Base-by-base conservation (phyloP, 2,329 filamentous ascomycete genomes). In the Elsinoe perseae region DNA sequence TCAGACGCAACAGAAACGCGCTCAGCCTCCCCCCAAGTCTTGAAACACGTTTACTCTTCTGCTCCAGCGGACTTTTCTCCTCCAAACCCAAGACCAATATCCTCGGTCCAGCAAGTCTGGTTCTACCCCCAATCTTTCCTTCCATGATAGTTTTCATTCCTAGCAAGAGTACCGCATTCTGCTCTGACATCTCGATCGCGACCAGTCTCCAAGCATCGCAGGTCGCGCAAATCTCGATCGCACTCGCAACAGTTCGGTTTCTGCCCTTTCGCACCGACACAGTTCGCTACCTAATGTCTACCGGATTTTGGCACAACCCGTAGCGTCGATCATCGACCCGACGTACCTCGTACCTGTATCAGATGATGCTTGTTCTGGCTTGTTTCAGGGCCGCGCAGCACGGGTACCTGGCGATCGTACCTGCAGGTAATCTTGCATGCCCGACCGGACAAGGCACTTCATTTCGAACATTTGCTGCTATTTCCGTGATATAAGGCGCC, bases 361-460 rank as follows among this genome's bases (percentile, higher is more conserved):
- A 38, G 48, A 20, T 52, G 20, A 32, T 20, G 20, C 28, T 38
- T 52, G n/a, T 50, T n/a, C 16, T 16, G n/a, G 28, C n/a, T n/a
- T 21, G 46, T 34, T 32, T 28, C 38, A 42, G n/a, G n/a, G n/a
- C 9, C n/a, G n/a, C n/a, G 10, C 38, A 42, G 16, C 5, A 10
- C 48, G 30, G 48, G 48, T 52, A 52, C 48, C 48, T 52, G 48
- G 25, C 30, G 48, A 52, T 52, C 48, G 28, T 38, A 38, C 28
- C 25, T 23, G 32, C 18, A 21, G 28, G 44, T 18, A 34, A 30
- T 30, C 44, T 30, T 50, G 44, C 44, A 50, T 50, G 43, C 36
- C 36, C 6, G 28, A 5, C 10, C n/a, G n/a, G n/a, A n/a, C n/a
- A n/a, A n/a, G n/a, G 28, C 28, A 10, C 28, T 30, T 5, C 32